Evolutionary conservation across 768 basidiomycete species (phyloP).

Genomic region (Gymnopilus junonius): DNA sequence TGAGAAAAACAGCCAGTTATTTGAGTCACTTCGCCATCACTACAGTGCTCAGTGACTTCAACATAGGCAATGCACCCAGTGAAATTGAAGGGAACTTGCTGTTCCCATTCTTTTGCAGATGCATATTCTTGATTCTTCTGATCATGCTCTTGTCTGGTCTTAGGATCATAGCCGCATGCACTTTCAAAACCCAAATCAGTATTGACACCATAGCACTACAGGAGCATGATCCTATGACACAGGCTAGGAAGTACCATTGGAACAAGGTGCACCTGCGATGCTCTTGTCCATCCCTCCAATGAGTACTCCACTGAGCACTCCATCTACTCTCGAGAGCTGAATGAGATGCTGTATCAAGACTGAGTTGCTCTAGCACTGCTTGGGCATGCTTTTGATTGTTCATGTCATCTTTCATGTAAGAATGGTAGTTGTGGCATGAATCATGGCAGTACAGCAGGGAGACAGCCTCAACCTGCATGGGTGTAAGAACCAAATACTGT

Average conservation of each 20-base stretch:
- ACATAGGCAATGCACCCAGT: conserved; percentile 39
- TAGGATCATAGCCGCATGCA: not conserved
- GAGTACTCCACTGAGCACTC: too few species aligned
- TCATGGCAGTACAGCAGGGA: too few species aligned
- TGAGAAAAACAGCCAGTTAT: not conserved
- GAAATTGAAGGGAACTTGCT: conserved; percentile 17
- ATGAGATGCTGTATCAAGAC: too few species aligned
- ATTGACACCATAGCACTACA: not conserved
- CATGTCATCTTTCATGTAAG: too few species aligned
- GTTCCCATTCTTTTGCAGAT: not conserved
- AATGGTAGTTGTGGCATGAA: too few species aligned
- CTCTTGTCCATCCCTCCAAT: not conserved
- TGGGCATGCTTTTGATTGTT: too few species aligned
- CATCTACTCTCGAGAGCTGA: too few species aligned
- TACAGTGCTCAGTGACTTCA: conserved; percentile 30
- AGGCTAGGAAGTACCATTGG: not conserved
- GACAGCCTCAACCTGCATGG: not conserved
- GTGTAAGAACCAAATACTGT: not conserved
- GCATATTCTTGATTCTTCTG: too few species aligned
- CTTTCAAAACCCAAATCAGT: not conserved
- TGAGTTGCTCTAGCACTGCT: too few species aligned
- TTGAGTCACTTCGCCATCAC: not conserved
- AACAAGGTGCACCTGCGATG: not conserved
- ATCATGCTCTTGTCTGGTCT: not conserved
- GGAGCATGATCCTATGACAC: not conserved